Evolutionary conservation across 257 asterid genomes (phyloP).

Genomic region (Perilla frutescens): DNA sequence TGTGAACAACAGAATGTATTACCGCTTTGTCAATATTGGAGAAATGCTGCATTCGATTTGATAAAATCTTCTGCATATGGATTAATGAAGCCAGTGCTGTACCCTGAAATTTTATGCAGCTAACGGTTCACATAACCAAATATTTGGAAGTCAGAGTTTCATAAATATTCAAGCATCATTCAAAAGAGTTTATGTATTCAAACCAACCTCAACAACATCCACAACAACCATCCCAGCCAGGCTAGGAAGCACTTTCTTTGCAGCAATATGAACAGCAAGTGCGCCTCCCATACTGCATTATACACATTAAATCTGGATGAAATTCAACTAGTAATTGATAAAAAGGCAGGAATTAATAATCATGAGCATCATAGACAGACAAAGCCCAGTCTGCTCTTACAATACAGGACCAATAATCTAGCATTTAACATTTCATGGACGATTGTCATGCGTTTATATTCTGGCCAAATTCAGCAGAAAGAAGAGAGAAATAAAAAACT

Average conservation of each 20-base stretch:
- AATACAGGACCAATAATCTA: conserved; percentile 6
- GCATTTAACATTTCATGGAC: conserved; percentile 6
- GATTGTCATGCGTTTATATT: background rate
- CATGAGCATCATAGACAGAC: conserved; percentile 7
- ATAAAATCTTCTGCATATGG: conserved; percentile 92
- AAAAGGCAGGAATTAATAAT: background rate
- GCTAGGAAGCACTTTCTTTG: conserved; percentile 78
- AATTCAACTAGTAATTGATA: background rate
- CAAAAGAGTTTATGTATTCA: background rate
- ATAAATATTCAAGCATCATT: conserved; percentile 13
- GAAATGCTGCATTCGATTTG: conserved; percentile 88
- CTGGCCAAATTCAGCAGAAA: conserved; percentile 21
- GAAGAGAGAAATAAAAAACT: background rate
- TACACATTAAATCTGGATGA: background rate
- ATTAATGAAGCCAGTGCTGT: conserved; percentile 90
- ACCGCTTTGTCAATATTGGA: conserved; percentile 90
- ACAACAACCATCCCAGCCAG: conserved; percentile 88
- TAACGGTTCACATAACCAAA: conserved; percentile 27
- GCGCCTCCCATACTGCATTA: conserved; percentile 92
- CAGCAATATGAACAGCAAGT: conserved; percentile 85
- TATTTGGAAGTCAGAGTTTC: conserved; percentile 20
- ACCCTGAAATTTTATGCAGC: conserved; percentile 66
- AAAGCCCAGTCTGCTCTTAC: background rate
- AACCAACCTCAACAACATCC: conserved; percentile 96
- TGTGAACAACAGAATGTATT: conserved; percentile 33